Evolutionary conservation across 1,284 basidiomycete genomes (phyloP), one percentile per base, ranked within the genome.

Genomic region (Papiliotrema laurentii): DNA sequence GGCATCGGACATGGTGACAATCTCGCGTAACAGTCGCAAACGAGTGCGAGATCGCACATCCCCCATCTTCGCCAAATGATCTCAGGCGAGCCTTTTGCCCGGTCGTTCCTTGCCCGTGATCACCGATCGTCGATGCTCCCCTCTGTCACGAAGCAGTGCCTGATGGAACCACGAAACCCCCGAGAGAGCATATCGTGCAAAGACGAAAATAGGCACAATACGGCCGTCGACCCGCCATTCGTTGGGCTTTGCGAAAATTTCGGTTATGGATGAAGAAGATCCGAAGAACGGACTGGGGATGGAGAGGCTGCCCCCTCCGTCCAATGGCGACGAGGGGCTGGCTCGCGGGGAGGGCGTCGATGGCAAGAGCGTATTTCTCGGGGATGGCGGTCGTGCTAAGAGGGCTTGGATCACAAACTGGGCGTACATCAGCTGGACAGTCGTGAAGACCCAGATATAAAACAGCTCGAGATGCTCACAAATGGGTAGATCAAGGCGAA

Each of bases 401-500:
- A 71, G 59, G 4, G 72, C 71, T 58, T 74, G 71, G 36, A 74
- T 64, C 18, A 73, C 66, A 46, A 71, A 69, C 69, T 72, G 50
- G 1, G 25, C 13, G 5, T 14, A 46, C 21, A 27, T 27, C 21
- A n/a, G n/a, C n/a, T n/a, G n/a, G n/a, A 5, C 5, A 37, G 37
- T 6, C 38, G 37, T 22, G 13, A 36, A 38, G 2, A 27, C 19
- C 33, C 21, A 35, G 31, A 14, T 10, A 45, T 27, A 16, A 24
- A 21, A 38, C n/a, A 16, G 21, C 13, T 28, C 5, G 11, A 3
- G 14, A 11, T 11, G 60, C 68, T 39, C 37, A 72, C 68, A 39
- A 75, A 64, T 3, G 74, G 74, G 43, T 73, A 75, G 38, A 73
- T 55, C 5, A 74, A 46, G 3, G 72, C 69, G 53, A 74, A 76